Percentiles rank a stretch among this genome's conserved stretches.
phyloP scores from a whole-genome alignment of 495 filamentous ascomycete genomes.

The Elaphomyces granulatus region DNA sequence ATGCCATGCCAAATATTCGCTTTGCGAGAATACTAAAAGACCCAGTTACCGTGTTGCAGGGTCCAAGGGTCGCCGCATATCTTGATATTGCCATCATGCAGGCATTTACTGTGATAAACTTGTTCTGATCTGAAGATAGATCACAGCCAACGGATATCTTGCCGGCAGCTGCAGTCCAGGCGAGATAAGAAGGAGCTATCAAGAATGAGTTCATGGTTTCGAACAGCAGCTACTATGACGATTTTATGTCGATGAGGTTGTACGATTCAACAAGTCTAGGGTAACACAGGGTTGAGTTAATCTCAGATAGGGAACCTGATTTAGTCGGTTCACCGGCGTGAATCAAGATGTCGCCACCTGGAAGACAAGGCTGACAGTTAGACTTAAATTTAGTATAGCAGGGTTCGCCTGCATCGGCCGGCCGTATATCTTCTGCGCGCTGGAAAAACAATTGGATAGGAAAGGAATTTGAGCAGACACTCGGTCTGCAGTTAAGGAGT shows the following conservation, averaged over 20 bases:
- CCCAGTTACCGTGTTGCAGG: slow-evolving; percentile 31
- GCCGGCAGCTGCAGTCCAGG: too few species aligned
- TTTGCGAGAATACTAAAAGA: slow-evolving; percentile 33
- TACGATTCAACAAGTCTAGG: slow-evolving; percentile 47
- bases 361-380: slow-evolving; percentile 40
- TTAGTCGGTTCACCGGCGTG: slow-evolving; percentile 65
- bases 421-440: too few species aligned
- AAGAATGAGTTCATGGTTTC: slow-evolving; percentile 60
- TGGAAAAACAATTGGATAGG: neutral
- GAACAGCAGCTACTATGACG: slow-evolving; percentile 56
- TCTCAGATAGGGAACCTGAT: slow-evolving; percentile 40
- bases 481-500: too few species aligned
- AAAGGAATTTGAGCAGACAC: neutral
- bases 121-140: too few species aligned
- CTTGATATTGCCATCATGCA: slow-evolving; percentile 36
- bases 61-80: slow-evolving; percentile 41
- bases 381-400: too few species aligned
- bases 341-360: slow-evolving; percentile 56
- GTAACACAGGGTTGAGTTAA: slow-evolving; percentile 47
- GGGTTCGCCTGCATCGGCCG: too few species aligned
- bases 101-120: slow-evolving; percentile 33
- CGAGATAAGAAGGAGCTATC: too few species aligned
- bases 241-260: slow-evolving; percentile 49
- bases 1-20: slow-evolving; percentile 15
- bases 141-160: too few species aligned